These are phyloP conservation scores for Kazachstania viticola DNA, from an alignment of 805 yeast genomes.

Conservation along the genomic window DNA sequence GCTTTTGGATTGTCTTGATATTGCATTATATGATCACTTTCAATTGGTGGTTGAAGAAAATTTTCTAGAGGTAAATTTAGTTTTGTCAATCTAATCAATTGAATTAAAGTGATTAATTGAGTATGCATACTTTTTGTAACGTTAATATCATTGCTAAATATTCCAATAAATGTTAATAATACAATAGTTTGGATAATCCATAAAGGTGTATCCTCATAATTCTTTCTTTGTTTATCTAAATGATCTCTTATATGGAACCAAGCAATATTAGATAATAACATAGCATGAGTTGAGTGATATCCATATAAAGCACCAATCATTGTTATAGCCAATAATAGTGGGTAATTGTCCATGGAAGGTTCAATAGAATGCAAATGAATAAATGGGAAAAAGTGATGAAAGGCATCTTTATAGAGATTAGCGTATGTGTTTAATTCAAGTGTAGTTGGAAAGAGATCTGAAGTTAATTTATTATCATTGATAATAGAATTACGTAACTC, in stretches of 20 bases:
- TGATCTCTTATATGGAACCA: conserved; percentile 57
- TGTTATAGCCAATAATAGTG: conserved; percentile 68
- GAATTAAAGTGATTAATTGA: conserved; percentile 69
- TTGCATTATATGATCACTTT: conserved; percentile 32
- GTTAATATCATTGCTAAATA: conserved; percentile 55
- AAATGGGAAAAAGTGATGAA: conserved; percentile 53
- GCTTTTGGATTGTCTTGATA: conserved; percentile 32
- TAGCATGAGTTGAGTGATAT: conserved; percentile 66
- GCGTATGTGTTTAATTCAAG: conserved; percentile 70
- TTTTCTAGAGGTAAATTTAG: conserved; percentile 48
- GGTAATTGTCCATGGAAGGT: conserved; percentile 42
- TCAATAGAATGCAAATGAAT: conserved; percentile 58
- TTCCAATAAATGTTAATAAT: conserved; percentile 70
- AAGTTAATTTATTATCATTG: conserved; percentile 38
- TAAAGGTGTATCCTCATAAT: conserved; percentile 54
- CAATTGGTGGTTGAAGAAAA: conserved; percentile 31
- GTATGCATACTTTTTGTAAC: conserved; percentile 70
- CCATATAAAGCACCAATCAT: conserved; percentile 82
- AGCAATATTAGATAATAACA: conserved; percentile 56
- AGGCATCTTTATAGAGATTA: conserved; percentile 62
- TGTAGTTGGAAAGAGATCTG: conserved; percentile 58
- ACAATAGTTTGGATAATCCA: conserved; percentile 84
- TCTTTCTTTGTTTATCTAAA: conserved; percentile 38
- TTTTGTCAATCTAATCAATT: conserved; percentile 66
- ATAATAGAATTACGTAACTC: conserved; percentile 45